A percentile compares a stretch with the other conserved stretches of the same genome.
Conservation (phyloP, 2,329 filamentous ascomycete species). For the Cercospora sp. region DNA sequence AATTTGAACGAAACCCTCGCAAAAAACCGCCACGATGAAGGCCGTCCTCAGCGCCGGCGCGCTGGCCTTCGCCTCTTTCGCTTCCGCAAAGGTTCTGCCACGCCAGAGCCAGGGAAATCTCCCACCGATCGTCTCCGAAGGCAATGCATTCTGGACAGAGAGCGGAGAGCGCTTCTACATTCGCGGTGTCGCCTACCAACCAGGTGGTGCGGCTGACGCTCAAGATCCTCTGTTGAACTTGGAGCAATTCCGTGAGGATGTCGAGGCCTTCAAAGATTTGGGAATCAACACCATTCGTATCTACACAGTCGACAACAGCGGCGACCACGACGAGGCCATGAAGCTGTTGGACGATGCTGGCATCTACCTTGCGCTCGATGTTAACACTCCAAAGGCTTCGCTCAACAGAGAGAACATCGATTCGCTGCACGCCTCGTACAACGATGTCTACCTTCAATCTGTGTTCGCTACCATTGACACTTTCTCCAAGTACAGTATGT, state of each 20-base stretch:
- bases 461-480: slow-evolving; percentile 86
- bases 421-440: slow-evolving; percentile 67
- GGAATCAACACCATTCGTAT: slow-evolving; percentile 89
- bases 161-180: slow-evolving; percentile 61
- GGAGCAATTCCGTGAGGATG: slow-evolving; percentile 71
- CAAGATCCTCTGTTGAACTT: slow-evolving; percentile 74
- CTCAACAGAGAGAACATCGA: slow-evolving; percentile 72
- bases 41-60: slow-evolving; percentile 19
- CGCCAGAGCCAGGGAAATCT: slow-evolving; percentile 24
- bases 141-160: slow-evolving; percentile 58
- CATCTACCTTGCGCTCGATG: slow-evolving; percentile 88
- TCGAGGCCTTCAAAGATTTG: slow-evolving; percentile 75
- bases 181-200: slow-evolving; percentile 57
- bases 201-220: slow-evolving; percentile 61
- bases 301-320: slow-evolving; percentile 88
- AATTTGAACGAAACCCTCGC: not conserved
- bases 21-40: slow-evolving; percentile 25
- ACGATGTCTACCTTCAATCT: slow-evolving; percentile 78
- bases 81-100: slow-evolving; percentile 22
- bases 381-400: slow-evolving; percentile 85
- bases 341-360: slow-evolving; percentile 72
- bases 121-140: slow-evolving; percentile 30
- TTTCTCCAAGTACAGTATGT: slow-evolving; percentile 67
- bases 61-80: slow-evolving; percentile 27
- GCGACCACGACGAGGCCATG: slow-evolving; percentile 84